A percentile compares a stretch with the other conserved stretches of the same genome.
Conservation (phyloP, 441 rosid species). For the Raphanus hybrid region DNA sequence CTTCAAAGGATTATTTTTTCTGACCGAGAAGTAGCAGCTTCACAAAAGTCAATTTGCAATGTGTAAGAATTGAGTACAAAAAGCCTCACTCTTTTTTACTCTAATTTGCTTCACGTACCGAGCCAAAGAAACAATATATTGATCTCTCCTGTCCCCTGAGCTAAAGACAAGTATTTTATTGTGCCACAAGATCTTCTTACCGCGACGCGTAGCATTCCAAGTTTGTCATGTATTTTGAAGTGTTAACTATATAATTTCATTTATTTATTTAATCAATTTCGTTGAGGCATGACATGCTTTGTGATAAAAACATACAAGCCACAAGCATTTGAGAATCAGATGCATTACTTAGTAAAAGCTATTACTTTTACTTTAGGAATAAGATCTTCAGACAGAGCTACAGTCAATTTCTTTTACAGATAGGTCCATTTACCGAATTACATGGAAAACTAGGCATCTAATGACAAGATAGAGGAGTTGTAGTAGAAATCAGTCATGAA, state of each 20-base stretch:
- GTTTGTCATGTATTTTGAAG: slow-evolving; percentile 15
- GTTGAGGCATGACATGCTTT: background rate
- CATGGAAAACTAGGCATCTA: background rate
- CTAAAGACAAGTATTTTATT: background rate
- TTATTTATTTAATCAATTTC: background rate
- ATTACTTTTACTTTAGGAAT: too few relatives aligned
- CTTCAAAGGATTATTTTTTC: slow-evolving; percentile 71
- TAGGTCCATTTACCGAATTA: too few relatives aligned
- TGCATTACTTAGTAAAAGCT: background rate
- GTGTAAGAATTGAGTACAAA: slow-evolving; percentile 50
- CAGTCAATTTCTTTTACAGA: too few relatives aligned
- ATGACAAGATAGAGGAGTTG: background rate
- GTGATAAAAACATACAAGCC: background rate
- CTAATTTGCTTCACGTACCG: background rate
- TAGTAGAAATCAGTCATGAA: too few relatives aligned
- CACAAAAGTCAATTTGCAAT: slow-evolving; percentile 82
- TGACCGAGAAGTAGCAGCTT: slow-evolving; percentile 75
- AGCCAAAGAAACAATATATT: slow-evolving; percentile 34
- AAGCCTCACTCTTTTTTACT: background rate
- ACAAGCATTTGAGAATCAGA: background rate
- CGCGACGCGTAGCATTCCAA: slow-evolving; percentile 6
- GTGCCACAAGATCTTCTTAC: slow-evolving; percentile 11
- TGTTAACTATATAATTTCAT: background rate
- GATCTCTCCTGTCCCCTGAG: slow-evolving; percentile 7
- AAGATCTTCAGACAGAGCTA: too few relatives aligned